Evolutionary conservation across 1,284 basidiomycete species (phyloP), one percentile per base, ranked within the genome.

Genomic region (Cutaneotrichosporon dermatis): DNA sequence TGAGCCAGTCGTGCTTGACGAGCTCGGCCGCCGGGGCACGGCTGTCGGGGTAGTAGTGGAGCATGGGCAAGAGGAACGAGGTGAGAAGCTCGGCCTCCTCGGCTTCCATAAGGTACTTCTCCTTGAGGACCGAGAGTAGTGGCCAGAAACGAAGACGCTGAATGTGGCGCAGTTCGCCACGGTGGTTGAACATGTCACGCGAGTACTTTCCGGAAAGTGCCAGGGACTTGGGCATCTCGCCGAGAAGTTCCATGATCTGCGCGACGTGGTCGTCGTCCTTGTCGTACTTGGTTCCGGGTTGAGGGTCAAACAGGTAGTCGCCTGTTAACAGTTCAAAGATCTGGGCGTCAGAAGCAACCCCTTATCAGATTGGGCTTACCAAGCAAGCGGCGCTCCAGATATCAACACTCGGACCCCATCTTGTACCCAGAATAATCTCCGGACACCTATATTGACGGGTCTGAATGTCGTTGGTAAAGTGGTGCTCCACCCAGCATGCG

Each of bases 191-290:
- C 73, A 98, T 92, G 74, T 98, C 94, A 57, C 86, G 85, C 64
- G 87, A 89, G 80, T 97, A 98, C 76, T 96, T 98, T 50, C 96
- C 96, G 4, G 86, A 85, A 68, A 96, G 86, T 2, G 92, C 92
- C 50, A 99, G 80, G 54, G 81, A 82, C 71, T 88, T 88, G 10
- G 94, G 76, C 75, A 83, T 82, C 71, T 96, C 92, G 54, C 95
- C 96, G 69, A 98, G 82, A 13, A 99, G 83, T 79, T 99, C 96
- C 78, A 98, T 93, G 70, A 99, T 92, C 80, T 99, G 95, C 4
- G 96, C 95, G 61, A 99, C 92, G 74, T 99, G 95, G 75, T 99
- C 96, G 77, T 99, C 95, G 78, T 99, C 96, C 79, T 97, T 96
- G 80, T 83, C 82, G 75, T 84, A 85, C 64, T 83, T 82, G 50